A percentile compares a stretch with the other conserved stretches of the same genome.
These are phyloP conservation scores for Auriscalpium orientale DNA, from an alignment of 768 basidiomycete species.

Conservation along the genomic window DNA sequence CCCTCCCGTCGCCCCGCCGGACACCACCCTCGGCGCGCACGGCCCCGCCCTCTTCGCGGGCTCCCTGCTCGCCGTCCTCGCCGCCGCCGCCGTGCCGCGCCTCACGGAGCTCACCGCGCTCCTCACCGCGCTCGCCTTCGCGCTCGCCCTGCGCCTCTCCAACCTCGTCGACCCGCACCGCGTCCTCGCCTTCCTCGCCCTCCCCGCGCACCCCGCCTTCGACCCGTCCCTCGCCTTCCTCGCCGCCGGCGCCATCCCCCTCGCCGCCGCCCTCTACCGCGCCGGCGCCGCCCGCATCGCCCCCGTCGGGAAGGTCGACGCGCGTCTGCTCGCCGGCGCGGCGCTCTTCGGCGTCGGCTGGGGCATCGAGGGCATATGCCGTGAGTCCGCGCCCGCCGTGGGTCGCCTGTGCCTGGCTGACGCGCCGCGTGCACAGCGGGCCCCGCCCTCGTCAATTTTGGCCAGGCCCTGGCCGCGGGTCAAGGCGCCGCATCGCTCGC, in stretches of 20 bases:
- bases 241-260: constrained; percentile 44
- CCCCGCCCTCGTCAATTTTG: constrained; percentile 55
- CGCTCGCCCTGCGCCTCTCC: constrained; percentile 45
- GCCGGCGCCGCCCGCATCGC: constrained; percentile 34
- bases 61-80: constrained; percentile 16
- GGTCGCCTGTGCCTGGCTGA: background rate
- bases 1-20: constrained; percentile 21
- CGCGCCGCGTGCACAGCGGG: constrained; percentile 37
- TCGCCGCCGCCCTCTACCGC: constrained; percentile 37
- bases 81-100: constrained; percentile 5
- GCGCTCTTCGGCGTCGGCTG: constrained; percentile 56
- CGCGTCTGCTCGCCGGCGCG: constrained; percentile 40
- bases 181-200: constrained; percentile 45
- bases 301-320: constrained; percentile 33
- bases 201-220: constrained; percentile 42
- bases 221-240: constrained; percentile 51
- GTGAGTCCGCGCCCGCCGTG: constrained; percentile 31
- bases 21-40: constrained; percentile 18
- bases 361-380: constrained; percentile 55
- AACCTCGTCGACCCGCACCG: constrained; percentile 42
- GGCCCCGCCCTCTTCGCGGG: constrained; percentile 20
- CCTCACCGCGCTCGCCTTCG: constrained; percentile 41
- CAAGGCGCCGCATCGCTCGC: constrained; percentile 26
- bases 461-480: constrained; percentile 36
- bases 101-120: constrained; percentile 20